A percentile compares a stretch with the other conserved stretches of the same genome.
These are phyloP conservation scores for Tympanopsis confertula DNA, from an alignment of 2,329 filamentous ascomycete genomes.

Conservation along the genomic window DNA sequence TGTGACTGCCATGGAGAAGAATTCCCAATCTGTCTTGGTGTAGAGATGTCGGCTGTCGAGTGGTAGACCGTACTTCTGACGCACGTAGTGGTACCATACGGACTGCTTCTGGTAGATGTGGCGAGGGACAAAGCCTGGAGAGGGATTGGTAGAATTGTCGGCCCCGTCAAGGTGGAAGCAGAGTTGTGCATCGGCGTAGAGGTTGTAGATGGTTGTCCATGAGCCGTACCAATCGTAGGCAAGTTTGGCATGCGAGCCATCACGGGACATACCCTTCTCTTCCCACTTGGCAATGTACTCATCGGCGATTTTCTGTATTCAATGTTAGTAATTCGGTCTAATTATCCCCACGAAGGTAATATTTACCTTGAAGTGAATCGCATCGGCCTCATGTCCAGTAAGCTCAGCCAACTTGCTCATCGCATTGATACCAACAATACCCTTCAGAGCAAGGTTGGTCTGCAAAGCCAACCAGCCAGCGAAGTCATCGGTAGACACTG, in stretches of 20 bases:
- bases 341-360: too few relatives aligned
- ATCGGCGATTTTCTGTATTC: slow-evolving; percentile 38
- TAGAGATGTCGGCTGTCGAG: slow-evolving; percentile 73
- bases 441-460: slow-evolving; percentile 73
- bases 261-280: slow-evolving; percentile 54
- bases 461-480: slow-evolving; percentile 61
- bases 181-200: slow-evolving; percentile 69
- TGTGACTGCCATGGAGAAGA: slow-evolving; percentile 71
- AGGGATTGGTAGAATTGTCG: slow-evolving; percentile 5
- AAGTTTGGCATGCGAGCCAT: slow-evolving; percentile 61
- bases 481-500: slow-evolving; percentile 64
- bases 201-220: slow-evolving; percentile 61
- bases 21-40: slow-evolving; percentile 80
- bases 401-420: slow-evolving; percentile 61
- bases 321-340: not conserved
- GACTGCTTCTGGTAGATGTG: slow-evolving; percentile 69
- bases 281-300: slow-evolving; percentile 66
- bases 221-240: slow-evolving; percentile 56
- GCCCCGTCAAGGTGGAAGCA: slow-evolving; percentile 43
- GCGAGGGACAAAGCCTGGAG: slow-evolving; percentile 47
- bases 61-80: slow-evolving; percentile 68
- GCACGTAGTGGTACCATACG: slow-evolving; percentile 61
- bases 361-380: slow-evolving; percentile 37
- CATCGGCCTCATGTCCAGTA: slow-evolving; percentile 44
- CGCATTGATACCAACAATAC: slow-evolving; percentile 71